Percentiles rank a stretch among this genome's conserved stretches.
phyloP scores from a whole-genome alignment of 1,139 yeast species.

The Taphrina betulina region DNA sequence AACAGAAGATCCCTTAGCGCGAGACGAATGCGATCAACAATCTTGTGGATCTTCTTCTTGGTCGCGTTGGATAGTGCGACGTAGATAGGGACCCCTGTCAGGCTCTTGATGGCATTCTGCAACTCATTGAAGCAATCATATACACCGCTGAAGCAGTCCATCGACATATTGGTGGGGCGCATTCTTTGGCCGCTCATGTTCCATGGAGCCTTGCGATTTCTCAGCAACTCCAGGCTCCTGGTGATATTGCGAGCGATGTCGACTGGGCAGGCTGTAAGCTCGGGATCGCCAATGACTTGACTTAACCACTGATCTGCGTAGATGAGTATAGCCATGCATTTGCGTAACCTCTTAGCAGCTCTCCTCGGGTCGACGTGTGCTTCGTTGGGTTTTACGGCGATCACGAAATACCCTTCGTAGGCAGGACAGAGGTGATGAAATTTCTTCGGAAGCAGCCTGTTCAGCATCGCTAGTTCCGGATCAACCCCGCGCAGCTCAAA shows the following conservation, averaged over 20 bases:
- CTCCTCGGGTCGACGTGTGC: slow-evolving; percentile 5
- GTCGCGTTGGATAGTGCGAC: slow-evolving; percentile 1
- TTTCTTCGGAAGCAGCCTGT: slow-evolving; percentile 1
- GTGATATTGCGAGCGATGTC: slow-evolving; percentile 7
- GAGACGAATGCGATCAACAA: not conserved
- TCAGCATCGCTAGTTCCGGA: slow-evolving; percentile 8
- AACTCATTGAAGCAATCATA: not conserved
- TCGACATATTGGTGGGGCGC: slow-evolving; percentile 10
- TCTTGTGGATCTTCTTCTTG: not conserved
- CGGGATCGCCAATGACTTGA: not conserved
- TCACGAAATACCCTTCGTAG: slow-evolving; percentile 4
- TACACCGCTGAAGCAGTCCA: slow-evolving; percentile 8
- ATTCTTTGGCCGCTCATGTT: slow-evolving; percentile 6
- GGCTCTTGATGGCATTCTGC: slow-evolving; percentile 5
- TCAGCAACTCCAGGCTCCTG: slow-evolving; percentile 8
- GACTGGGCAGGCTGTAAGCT: not conserved
- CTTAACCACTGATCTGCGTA: slow-evolving; percentile 10
- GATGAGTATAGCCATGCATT: slow-evolving; percentile 9
- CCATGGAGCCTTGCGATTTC: slow-evolving; percentile 1
- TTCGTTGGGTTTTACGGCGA: slow-evolving; percentile 9
- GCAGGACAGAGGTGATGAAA: slow-evolving; percentile 4
- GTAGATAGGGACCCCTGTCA: not conserved
- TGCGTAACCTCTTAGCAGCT: slow-evolving; percentile 2
- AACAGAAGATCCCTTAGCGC: not conserved
- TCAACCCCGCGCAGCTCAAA: too few species aligned